A percentile compares a stretch with the other conserved stretches of the same genome.
Conservation (phyloP, 1,139 yeast genomes). For the Kurtzmaniella natalensis region DNA sequence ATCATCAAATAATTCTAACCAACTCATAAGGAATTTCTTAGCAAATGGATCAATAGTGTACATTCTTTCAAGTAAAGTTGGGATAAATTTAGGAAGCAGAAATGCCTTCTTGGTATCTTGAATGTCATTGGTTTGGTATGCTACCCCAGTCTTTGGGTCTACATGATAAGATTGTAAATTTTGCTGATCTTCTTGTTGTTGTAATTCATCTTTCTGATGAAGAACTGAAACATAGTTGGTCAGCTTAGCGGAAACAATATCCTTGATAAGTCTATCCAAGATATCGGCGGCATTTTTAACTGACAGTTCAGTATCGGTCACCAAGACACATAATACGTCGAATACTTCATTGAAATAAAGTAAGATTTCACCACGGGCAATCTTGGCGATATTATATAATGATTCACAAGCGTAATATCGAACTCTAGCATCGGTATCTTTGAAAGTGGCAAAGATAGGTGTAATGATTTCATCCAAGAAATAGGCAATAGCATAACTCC, state of each 20-base stretch:
- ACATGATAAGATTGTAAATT: conserved; percentile 43
- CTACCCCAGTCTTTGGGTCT: conserved; percentile 51
- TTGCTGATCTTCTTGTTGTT: conserved; percentile 26
- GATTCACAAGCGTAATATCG: conserved; percentile 97
- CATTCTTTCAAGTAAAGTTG: conserved; percentile 83
- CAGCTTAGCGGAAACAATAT: conserved; percentile 93
- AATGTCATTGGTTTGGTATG: conserved; percentile 56
- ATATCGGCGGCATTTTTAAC: conserved; percentile 96
- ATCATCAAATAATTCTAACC: conserved; percentile 88
- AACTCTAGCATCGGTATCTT: conserved; percentile 95
- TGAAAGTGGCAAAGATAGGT: conserved; percentile 93
- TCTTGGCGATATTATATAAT: conserved; percentile 91
- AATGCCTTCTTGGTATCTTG: conserved; percentile 74
- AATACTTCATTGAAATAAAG: conserved; percentile 90
- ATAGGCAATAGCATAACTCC: conserved; percentile 46
- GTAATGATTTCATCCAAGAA: conserved; percentile 84
- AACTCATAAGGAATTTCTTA: conserved; percentile 82
- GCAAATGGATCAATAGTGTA: conserved; percentile 92
- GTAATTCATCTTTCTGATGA: conserved; percentile 45
- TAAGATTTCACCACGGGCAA: conserved; percentile 91
- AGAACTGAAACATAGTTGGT: conserved; percentile 85
- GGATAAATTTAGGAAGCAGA: conserved; percentile 83
- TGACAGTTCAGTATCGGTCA: conserved; percentile 87
- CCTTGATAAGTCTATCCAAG: conserved; percentile 85
- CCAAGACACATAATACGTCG: conserved; percentile 84